phyloP scores from a whole-genome alignment of 345 rosid species.

The Hibiscus trionum region DNA sequence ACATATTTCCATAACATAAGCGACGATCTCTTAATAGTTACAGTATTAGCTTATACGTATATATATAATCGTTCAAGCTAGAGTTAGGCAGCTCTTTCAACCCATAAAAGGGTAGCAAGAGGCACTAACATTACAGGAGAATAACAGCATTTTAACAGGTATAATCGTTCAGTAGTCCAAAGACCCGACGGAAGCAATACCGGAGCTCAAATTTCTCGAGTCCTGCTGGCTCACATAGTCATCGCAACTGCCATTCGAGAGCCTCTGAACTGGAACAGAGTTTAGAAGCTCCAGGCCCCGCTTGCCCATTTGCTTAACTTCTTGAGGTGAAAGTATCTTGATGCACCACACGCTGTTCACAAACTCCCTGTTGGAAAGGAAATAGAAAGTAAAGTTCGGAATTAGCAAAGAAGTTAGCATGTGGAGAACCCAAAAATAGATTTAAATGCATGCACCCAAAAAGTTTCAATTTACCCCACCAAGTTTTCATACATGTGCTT shows the following conservation, averaged over 20 bases:
- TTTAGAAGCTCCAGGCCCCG: slow-evolving; percentile 70
- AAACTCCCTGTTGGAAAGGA: slow-evolving; percentile 60
- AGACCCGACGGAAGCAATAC: slow-evolving; percentile 78
- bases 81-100: slow-evolving; percentile 22
- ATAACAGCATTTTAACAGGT: slow-evolving; percentile 20
- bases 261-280: slow-evolving; percentile 72
- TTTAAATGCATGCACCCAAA: slow-evolving; percentile 2
- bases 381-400: not conserved
- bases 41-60: slow-evolving; percentile 33
- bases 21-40: slow-evolving; percentile 41
- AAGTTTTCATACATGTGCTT: not conserved
- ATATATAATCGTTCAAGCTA: slow-evolving; percentile 21
- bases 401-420: not conserved
- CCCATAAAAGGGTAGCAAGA: slow-evolving; percentile 15
- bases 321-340: slow-evolving; percentile 88
- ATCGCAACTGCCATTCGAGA: slow-evolving; percentile 64
- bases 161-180: slow-evolving; percentile 41
- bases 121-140: slow-evolving; percentile 24
- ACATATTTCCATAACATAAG: slow-evolving; percentile 16
- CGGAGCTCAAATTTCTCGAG: slow-evolving; percentile 61
- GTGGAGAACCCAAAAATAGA: not conserved
- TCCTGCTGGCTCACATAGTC: slow-evolving; percentile 67
- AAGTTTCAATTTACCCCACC: not conserved
- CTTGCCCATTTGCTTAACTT: slow-evolving; percentile 94
- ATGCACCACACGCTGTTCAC: slow-evolving; percentile 95